These are phyloP conservation scores for Pogostemon cablin DNA, from an alignment of 257 asterid genomes.

Conservation along the genomic window DNA sequence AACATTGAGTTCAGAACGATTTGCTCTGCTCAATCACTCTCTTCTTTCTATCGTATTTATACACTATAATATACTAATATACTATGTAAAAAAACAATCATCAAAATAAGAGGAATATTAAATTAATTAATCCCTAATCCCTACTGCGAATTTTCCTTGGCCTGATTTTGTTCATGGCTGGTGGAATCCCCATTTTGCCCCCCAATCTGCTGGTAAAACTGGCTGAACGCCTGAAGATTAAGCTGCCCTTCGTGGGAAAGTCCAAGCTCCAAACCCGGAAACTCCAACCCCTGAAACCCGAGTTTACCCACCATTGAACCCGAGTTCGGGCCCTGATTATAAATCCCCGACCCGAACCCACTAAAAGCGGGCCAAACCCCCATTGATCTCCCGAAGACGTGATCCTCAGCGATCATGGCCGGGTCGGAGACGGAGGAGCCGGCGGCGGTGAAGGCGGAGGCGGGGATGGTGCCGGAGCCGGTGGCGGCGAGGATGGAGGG, in stretches of 20 bases:
- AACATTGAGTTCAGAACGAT: constrained; percentile 25
- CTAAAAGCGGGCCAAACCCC: constrained; percentile 57
- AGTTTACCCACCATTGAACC: constrained; percentile 12
- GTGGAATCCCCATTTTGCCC: constrained; percentile 48
- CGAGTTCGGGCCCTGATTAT: constrained; percentile 35
- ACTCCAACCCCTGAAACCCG: constrained; percentile 45
- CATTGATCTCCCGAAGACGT: constrained; percentile 38
- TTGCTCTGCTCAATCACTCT: constrained; percentile 29
- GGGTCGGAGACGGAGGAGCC: constrained; percentile 24
- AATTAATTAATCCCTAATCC: not conserved
- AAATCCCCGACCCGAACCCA: constrained; percentile 48
- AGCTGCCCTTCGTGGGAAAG: constrained; percentile 70
- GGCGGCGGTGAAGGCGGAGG: constrained; percentile 28
- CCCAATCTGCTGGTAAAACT: constrained; percentile 65
- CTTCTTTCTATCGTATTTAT: not conserved
- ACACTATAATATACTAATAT: not conserved
- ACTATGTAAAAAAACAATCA: not conserved
- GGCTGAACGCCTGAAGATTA: constrained; percentile 54
- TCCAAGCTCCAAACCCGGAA: constrained; percentile 65
- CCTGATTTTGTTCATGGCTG: constrained; percentile 36
- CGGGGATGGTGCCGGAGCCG: constrained; percentile 74
- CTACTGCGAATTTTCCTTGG: constrained; percentile 48
- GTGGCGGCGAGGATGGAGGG: constrained; percentile 72
- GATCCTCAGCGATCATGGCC: constrained; percentile 31
- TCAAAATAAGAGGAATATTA: not conserved